Conservation (phyloP, 2,329 filamentous ascomycete species). For the Eutypa lata region DNA sequence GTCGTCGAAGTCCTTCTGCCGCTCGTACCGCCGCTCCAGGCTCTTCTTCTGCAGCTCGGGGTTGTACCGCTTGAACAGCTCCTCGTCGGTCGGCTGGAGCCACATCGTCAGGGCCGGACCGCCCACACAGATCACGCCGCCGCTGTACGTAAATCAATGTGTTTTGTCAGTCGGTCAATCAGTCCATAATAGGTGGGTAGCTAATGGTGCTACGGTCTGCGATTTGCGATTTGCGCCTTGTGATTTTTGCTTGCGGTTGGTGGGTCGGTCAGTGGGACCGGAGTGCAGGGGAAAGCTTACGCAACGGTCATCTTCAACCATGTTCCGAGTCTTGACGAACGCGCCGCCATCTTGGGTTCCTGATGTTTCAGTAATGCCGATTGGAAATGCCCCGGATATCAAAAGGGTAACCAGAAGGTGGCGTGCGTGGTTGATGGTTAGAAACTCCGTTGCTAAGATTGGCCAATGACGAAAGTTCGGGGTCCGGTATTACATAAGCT, state of each 20-base stretch:
- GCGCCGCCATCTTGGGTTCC: constrained; percentile 38
- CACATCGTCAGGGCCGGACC: constrained; percentile 82
- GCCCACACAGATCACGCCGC: constrained; percentile 69
- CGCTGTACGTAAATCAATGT: constrained; percentile 46
- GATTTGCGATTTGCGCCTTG: no score
- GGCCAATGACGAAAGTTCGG: constrained; percentile 22
- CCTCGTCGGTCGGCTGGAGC: constrained; percentile 81
- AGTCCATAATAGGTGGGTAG: no score
- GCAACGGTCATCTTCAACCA: constrained; percentile 68
- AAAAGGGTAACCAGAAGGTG: not conserved
- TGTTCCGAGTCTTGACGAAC: constrained; percentile 51
- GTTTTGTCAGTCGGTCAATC: no score
- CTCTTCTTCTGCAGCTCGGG: constrained; percentile 89
- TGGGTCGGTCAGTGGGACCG: not conserved
- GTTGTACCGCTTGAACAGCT: constrained; percentile 89
- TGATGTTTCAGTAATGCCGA: not conserved
- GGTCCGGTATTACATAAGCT: constrained; percentile 11
- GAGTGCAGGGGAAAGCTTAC: constrained; percentile 44
- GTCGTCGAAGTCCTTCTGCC: constrained; percentile 82
- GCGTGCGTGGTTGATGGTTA: constrained; percentile 1
- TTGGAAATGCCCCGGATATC: constrained; percentile 6
- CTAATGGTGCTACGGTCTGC: no score
- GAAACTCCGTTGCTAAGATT: not conserved
- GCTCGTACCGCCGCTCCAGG: constrained; percentile 72
- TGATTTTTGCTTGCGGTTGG: no score